These are phyloP conservation scores for Talaromyces thailandensis DNA, from an alignment of 495 filamentous ascomycete species.

Conservation along the genomic window DNA sequence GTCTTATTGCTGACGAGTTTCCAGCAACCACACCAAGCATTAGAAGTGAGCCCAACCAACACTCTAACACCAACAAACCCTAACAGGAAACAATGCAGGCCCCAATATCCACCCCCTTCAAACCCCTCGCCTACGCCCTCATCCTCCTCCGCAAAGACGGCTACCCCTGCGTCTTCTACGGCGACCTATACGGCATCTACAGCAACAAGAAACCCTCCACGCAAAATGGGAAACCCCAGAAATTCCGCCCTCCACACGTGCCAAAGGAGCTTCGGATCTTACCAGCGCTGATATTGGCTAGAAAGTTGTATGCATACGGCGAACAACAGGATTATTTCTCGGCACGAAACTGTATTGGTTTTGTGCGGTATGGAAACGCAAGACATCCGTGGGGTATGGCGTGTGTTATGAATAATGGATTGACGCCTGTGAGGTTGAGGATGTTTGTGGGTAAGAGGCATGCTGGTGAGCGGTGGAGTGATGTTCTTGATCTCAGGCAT, in stretches of 20 bases:
- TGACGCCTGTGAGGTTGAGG: slow-evolving; percentile 28
- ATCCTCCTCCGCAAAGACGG: slow-evolving; percentile 59
- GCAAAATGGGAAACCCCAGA: neutral
- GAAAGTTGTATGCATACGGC: slow-evolving; percentile 64
- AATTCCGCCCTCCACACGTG: neutral
- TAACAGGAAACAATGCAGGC: slow-evolving; percentile 18
- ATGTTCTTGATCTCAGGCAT: slow-evolving; percentile 36
- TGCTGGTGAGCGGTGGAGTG: slow-evolving; percentile 51
- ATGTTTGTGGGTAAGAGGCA: slow-evolving; percentile 56
- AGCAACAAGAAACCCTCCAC: slow-evolving; percentile 12
- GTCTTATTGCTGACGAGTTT: slow-evolving; percentile 20
- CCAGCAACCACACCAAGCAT: slow-evolving; percentile 48
- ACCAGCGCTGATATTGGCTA: slow-evolving; percentile 50
- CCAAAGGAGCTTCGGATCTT: slow-evolving; percentile 18
- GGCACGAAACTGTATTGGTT: slow-evolving; percentile 55
- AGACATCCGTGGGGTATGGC: slow-evolving; percentile 44
- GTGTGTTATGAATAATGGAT: slow-evolving; percentile 49
- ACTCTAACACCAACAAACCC: slow-evolving; percentile 9
- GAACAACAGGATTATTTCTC: slow-evolving; percentile 62
- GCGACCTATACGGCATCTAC: slow-evolving; percentile 64
- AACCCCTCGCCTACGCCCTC: slow-evolving; percentile 49
- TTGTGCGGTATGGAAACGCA: slow-evolving; percentile 52
- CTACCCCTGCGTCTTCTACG: slow-evolving; percentile 67
- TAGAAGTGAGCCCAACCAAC: slow-evolving; percentile 32
- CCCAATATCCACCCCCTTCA: slow-evolving; percentile 45